Evolutionary conservation across 2,329 filamentous ascomycete genomes (phyloP).

Genomic region (Didymellaceae sp.): DNA sequence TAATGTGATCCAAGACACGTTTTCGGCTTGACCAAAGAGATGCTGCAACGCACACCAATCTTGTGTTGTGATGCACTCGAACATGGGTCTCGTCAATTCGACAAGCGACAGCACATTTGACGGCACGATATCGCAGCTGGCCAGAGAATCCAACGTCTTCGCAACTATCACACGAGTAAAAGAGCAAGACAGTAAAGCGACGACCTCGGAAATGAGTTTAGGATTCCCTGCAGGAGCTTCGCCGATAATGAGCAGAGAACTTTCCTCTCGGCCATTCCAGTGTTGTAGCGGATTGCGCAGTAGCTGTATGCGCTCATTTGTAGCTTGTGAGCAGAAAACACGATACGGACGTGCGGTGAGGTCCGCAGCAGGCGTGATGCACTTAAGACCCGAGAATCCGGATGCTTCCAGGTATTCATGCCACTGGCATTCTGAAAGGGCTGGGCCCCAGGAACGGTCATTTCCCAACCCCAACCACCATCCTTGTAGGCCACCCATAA

Average conservation of each 20-base stretch:
- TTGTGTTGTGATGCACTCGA: neutral
- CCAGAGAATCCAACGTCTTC: neutral
- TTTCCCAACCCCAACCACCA: constrained; percentile 48
- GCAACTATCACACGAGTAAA: neutral
- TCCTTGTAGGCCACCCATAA: constrained; percentile 40
- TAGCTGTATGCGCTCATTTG: constrained; percentile 6
- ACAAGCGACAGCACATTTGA: neutral
- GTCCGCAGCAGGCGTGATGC: neutral
- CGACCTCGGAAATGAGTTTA: neutral
- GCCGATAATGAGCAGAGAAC: neutral
- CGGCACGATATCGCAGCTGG: neutral
- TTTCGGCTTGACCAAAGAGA: constrained; percentile 19
- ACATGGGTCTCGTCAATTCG: neutral
- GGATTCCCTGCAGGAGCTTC: neutral
- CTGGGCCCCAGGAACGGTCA: constrained; percentile 10
- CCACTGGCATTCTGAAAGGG: constrained; percentile 24
- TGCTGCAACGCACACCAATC: neutral
- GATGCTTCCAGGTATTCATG: constrained; percentile 13
- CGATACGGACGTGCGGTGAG: neutral
- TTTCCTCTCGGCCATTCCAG: neutral
- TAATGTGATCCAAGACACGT: constrained; percentile 11
- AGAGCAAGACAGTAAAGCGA: neutral
- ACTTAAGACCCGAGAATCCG: constrained; percentile 21
- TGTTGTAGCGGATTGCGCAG: constrained; percentile 15
- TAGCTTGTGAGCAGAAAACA: constrained; percentile 9